Conservation (phyloP, 1,284 basidiomycete genomes). For the Ceratobasidium theobromae region DNA sequence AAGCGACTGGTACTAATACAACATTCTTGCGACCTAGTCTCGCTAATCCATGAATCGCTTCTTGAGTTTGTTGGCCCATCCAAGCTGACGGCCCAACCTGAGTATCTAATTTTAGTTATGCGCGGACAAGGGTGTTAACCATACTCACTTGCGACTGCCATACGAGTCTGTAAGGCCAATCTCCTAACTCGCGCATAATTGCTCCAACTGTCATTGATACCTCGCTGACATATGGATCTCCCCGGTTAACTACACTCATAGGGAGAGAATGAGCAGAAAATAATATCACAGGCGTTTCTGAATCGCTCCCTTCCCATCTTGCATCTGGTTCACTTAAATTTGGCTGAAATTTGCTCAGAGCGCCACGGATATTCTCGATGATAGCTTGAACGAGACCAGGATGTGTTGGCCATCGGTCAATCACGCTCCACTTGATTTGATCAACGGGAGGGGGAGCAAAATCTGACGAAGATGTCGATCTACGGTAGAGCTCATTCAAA, state of each 20-base stretch:
- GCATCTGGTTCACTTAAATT: slow-evolving; percentile 62
- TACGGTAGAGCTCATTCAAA: slow-evolving; percentile 87
- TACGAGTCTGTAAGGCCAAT: slow-evolving; percentile 78
- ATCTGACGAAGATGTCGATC: slow-evolving; percentile 33
- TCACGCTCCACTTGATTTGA: slow-evolving; percentile 91
- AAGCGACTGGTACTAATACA: slow-evolving; percentile 94
- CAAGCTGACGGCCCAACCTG: slow-evolving; percentile 93
- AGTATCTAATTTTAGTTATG: neutral
- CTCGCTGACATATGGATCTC: slow-evolving; percentile 95
- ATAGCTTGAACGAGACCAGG: slow-evolving; percentile 91
- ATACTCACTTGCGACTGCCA: slow-evolving; percentile 83
- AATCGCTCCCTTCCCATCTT: slow-evolving; percentile 21
- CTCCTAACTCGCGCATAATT: slow-evolving; percentile 76
- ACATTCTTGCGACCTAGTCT: slow-evolving; percentile 84
- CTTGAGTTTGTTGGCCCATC: slow-evolving; percentile 97
- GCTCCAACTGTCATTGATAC: slow-evolving; percentile 91
- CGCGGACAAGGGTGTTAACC: neutral
- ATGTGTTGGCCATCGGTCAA: slow-evolving; percentile 98
- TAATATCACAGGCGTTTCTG: slow-evolving; percentile 60
- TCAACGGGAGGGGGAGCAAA: slow-evolving; percentile 53
- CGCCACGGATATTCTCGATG: slow-evolving; percentile 81
- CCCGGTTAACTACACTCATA: slow-evolving; percentile 96
- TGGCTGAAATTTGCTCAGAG: slow-evolving; percentile 78
- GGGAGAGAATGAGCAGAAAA: slow-evolving; percentile 99
- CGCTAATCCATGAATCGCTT: slow-evolving; percentile 90